Percentiles rank a stretch among this genome's conserved stretches.
phyloP scores from a whole-genome alignment of 306 rosid genomes.

The Corylus americana region DNA sequence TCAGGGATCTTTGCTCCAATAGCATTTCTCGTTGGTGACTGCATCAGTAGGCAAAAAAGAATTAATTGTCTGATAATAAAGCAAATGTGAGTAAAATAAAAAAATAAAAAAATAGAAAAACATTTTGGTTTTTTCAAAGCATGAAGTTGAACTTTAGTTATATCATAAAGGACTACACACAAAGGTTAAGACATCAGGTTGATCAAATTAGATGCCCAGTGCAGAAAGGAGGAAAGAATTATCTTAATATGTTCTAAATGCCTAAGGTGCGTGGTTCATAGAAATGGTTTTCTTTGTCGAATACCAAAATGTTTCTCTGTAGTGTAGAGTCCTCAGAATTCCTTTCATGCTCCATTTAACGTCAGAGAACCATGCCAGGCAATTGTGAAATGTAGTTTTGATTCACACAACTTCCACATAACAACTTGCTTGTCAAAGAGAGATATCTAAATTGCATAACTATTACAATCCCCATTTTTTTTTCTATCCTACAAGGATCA shows the following conservation, averaged over 20 bases:
- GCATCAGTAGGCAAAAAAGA: constrained; percentile 43
- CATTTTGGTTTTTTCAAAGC: neutral
- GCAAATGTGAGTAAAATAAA: neutral
- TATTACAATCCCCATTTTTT: neutral
- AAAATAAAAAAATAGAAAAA: neutral
- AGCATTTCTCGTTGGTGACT: constrained; percentile 47
- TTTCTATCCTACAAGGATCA: neutral
- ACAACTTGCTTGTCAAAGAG: neutral
- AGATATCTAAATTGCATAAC: neutral
- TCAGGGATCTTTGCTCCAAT: constrained; percentile 42
- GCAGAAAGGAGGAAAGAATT: neutral
- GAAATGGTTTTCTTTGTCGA: neutral
- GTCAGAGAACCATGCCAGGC: neutral
- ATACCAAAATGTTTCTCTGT: constrained; percentile 4
- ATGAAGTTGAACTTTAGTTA: constrained; percentile 1
- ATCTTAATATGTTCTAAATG: neutral
- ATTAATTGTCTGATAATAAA: constrained; percentile 10
- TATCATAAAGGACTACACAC: neutral
- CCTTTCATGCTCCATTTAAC: neutral
- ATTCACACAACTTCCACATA: neutral
- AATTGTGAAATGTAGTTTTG: neutral
- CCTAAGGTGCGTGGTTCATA: neutral
- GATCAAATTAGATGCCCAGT: neutral
- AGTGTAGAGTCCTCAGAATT: constrained; percentile 9
- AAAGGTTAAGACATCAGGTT: neutral